These are phyloP conservation scores for Myotisia sp. DNA, from an alignment of 2,329 filamentous ascomycete genomes.

Conservation along the genomic window DNA sequence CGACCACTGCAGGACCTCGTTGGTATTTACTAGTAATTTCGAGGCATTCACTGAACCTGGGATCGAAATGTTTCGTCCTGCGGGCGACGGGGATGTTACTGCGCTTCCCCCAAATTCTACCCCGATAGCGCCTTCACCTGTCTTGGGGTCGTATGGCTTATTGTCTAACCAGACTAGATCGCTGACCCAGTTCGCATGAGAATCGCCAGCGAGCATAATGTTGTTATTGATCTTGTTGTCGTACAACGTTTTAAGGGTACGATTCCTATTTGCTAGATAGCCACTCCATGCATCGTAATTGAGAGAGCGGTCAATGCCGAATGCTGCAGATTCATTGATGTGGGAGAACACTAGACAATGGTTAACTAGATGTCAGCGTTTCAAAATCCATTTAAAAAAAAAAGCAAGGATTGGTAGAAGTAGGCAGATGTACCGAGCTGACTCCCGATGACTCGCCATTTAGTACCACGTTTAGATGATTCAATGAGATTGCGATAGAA, in stretches of 20 bases:
- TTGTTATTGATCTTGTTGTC: constrained; percentile 57
- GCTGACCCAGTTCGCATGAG: constrained; percentile 50
- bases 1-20: constrained; percentile 56
- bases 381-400: neutral
- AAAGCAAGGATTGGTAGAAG: neutral
- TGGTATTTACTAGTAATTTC: constrained; percentile 35
- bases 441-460: constrained; percentile 53
- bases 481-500: constrained; percentile 47
- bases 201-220: constrained; percentile 57
- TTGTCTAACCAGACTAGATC: constrained; percentile 46
- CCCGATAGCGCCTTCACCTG: constrained; percentile 43
- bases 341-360: constrained; percentile 10
- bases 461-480: constrained; percentile 47
- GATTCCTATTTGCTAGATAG: constrained; percentile 56
- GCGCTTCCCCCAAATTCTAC: constrained; percentile 55
- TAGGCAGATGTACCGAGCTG: constrained; percentile 32
- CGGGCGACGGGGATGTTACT: constrained; percentile 45
- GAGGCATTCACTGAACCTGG: constrained; percentile 36
- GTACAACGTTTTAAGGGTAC: constrained; percentile 53
- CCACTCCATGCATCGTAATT: constrained; percentile 51
- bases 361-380: constrained; percentile 30
- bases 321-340: constrained; percentile 19
- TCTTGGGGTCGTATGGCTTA: constrained; percentile 37
- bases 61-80: constrained; percentile 46
- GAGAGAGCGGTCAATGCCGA: constrained; percentile 23